Base-by-base conservation (phyloP, 1,284 basidiomycete genomes). In the Inonotus hispidus region DNA sequence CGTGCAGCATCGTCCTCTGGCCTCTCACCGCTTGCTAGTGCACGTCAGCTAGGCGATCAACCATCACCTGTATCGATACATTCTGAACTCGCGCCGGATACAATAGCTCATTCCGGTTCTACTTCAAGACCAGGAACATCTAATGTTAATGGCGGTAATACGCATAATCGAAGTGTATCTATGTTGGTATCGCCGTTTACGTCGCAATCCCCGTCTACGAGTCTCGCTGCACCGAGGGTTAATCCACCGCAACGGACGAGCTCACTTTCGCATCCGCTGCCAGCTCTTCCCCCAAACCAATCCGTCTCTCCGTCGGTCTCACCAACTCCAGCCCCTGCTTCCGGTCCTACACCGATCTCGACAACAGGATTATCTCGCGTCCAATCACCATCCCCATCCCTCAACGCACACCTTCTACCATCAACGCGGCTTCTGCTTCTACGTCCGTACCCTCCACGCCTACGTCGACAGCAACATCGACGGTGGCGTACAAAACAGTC, bases 401-500 rank as follows among this genome's bases (percentile, higher is more conserved):
- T 16, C 50, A 39, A 39, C 54, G 56, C 3, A 53, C 56, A 35
- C 55, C 66, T 21, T 53, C 65, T 50, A 66, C 67, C 3, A 65
- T 67, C 53, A 66, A 67, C 3, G 65, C 68, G n/a, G 52, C 53
- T 8, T 62, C 67, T 27, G 37, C 58, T 5, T 66, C 72, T 1
- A 43, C 41, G 1, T 43, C 41, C 41, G 2, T 43, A 7, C 41
- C 41, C n/a, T 43, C n/a, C 16, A 43, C 41, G 16, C 41, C 41
- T 43, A 43, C 41, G 41, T 43, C 41, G 16, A 43, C 41, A 13
- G 70, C 72, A 0, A 43, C 16, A 6, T 43, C 41, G 16, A 43
- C 41, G 8, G 70, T 72, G 0, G 67, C 71, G 2, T 68, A 71
- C 14, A 62, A 72, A 5, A 80, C 84, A 2, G 88, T 85, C 1